phyloP scores from a whole-genome alignment of 306 rosid species.

The Dalbergia cultrata region DNA sequence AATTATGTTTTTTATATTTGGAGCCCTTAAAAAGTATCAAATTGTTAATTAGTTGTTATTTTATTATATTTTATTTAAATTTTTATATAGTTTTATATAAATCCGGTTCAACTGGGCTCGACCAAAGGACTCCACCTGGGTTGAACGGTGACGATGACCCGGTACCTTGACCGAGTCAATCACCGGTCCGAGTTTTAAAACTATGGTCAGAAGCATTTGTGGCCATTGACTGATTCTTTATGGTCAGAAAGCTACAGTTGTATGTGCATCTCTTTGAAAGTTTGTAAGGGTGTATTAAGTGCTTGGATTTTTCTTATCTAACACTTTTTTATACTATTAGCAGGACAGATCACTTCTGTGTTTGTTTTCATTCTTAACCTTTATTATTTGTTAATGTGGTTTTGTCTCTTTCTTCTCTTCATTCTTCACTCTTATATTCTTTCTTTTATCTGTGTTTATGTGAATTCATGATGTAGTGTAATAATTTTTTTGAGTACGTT shows the following conservation, averaged over 20 bases:
- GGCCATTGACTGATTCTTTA: slow-evolving; percentile 14
- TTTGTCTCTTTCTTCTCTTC: slow-evolving; percentile 11
- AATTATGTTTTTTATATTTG: no score
- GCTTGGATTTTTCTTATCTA: slow-evolving; percentile 9
- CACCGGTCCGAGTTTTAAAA: no score
- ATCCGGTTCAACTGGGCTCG: no score
- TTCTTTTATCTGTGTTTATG: not conserved
- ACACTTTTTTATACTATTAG: slow-evolving; percentile 1
- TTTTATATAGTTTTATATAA: no score
- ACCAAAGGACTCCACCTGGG: no score
- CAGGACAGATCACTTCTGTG: not conserved
- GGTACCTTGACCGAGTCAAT: no score
- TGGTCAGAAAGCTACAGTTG: slow-evolving; percentile 15
- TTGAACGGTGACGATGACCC: no score
- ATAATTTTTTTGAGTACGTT: no score
- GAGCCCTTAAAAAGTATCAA: no score
- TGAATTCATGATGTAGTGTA: slow-evolving; percentile 10
- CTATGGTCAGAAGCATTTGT: not conserved
- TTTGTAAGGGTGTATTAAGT: not conserved
- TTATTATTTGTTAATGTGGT: not conserved
- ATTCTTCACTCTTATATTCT: not conserved
- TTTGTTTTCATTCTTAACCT: slow-evolving; percentile 11
- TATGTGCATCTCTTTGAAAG: not conserved
- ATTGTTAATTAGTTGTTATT: no score
- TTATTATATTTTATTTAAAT: no score